phyloP scores from a whole-genome alignment of 1,284 basidiomycete genomes.

The Trametes pubescens region DNA sequence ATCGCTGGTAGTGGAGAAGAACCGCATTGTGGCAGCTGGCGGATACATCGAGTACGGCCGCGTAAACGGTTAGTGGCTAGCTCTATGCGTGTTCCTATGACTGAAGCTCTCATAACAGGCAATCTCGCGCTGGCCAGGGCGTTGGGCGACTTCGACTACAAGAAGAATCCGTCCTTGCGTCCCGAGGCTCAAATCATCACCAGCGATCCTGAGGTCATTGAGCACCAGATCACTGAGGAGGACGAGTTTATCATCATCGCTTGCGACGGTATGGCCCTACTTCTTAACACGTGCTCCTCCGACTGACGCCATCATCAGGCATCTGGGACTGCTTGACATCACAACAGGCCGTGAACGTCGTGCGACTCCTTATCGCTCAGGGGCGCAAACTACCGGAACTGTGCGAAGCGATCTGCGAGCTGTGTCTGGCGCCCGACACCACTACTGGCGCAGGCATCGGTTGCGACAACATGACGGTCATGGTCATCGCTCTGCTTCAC shows the following conservation, averaged over 20 bases:
- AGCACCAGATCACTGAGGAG: conserved; percentile 83
- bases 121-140: conserved; percentile 97
- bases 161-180: conserved; percentile 85
- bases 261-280: conserved; percentile 84
- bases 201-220: conserved; percentile 90
- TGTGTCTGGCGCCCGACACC: conserved; percentile 94
- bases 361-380: conserved; percentile 85
- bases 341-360: conserved; percentile 93
- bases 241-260: conserved; percentile 98
- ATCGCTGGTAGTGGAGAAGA: conserved; percentile 72
- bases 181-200: conserved; percentile 97
- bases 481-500: conserved; percentile 89
- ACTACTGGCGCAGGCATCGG: conserved; percentile 93
- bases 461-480: conserved; percentile 99
- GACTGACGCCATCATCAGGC: conserved; percentile 56
- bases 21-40: conserved; percentile 91
- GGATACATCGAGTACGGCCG: conserved; percentile 98
- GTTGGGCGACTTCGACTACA: conserved; percentile 98
- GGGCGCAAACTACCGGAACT: conserved; percentile 85
- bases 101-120: conserved; percentile 57
- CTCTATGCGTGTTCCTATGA: conserved; percentile 9
- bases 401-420: conserved; percentile 91
- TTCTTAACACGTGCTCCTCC: not conserved
- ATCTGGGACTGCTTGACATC: conserved; percentile 99
- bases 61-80: conserved; percentile 82